Base-by-base conservation (phyloP, 495 filamentous ascomycete genomes). In the Venustampulla echinocandica region DNA sequence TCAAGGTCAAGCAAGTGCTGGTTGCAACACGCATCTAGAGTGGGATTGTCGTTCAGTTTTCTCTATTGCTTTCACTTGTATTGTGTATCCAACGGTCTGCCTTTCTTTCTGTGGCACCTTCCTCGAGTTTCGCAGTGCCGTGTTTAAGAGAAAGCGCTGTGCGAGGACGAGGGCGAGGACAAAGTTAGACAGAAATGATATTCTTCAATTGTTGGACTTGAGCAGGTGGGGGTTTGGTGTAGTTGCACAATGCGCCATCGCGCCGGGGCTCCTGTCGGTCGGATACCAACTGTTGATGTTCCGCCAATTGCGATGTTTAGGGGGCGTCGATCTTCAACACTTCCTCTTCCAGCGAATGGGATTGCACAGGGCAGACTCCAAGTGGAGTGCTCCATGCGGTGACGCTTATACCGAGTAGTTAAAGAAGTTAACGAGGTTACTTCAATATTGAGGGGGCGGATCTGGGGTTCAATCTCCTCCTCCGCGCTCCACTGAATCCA, bases 291-390 rank as follows among this genome's bases (percentile, higher is more conserved):
- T 19, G 15, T 14, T 22, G 25, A 19, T 44, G 2, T 54, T 49
- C 52, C 52, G 46, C 52, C 52, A 54, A 49, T 54, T 4, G 33
- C 17, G 7, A 13, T 27, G 36, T 35, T 38, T 36, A 18, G 36
- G 10, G 7, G 4, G 15, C 2, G 6, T 17, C 9, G 21, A 45
- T 30, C 19, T 13, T 4, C 45, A 38, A 42, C 11, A 35, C 23
- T 3, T 10, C 4, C 11, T n/a, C 11, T 13, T 30, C 17, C 40
- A 42, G 22, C 46, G 33, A 54, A 54, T 54, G 5, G 27, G 19
- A 44, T 19, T 14, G 21, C 23, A 13, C 17, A 21, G 13, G 19
- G 15, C 42, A 3, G 6, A 22, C 17, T 47, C 34, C 22, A 39
- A 45, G 21, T 44, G 50, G 34, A 28, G 22, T 28, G 19, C 10